Base-by-base conservation (phyloP, 75 land plant species). In the Adiantum capillusveneris region DNA sequence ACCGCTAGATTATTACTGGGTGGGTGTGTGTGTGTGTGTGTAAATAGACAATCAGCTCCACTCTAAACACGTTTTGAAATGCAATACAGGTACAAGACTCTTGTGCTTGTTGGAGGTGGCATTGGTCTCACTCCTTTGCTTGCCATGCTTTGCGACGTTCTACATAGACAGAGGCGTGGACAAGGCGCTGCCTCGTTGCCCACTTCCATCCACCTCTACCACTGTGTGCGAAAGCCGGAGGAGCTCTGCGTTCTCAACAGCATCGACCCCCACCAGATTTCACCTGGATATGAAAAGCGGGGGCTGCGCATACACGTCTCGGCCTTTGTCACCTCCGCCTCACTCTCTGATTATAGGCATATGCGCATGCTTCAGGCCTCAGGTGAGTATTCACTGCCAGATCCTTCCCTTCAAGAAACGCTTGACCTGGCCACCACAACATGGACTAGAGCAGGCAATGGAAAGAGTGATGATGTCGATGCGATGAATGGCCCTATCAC, bases 91-190 rank as follows among this genome's bases (percentile, higher is more conserved):
- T 65, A 65, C 49, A 57, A 43, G 57, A 57, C 5, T 16, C 51
- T 67, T 49, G 36, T 67, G 53, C 31, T 67, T 0, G 19, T 67
- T 14, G 62, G 53, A 13, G 69, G 69, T 0, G 69, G 69, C 19
- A 60, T 51, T 5, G 69, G 69, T 14, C 45, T 67, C 25, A 67
- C 69, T 11, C 69, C 69, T 17, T 58, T 67, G 42, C 52, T 67
- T 0, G 61, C 62, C 12, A 59, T 67, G 20, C 52, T 67, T 26
- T 29, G 50, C 14, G 69, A 67, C 46, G 11, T 67, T 6, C 25
- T 67, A 44, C 48, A 58, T 28, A 62, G 69, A 14, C 53, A 58
- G 39, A 27, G 59, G 46, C 9, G 27, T 18, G 7, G 6, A 17
- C 7, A 56, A 5, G n/a, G n/a, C n/a, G n/a, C n/a, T n/a, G n/a